Base-by-base conservation (phyloP, 1,284 basidiomycete species). In the Apiotrichum sp. region DNA sequence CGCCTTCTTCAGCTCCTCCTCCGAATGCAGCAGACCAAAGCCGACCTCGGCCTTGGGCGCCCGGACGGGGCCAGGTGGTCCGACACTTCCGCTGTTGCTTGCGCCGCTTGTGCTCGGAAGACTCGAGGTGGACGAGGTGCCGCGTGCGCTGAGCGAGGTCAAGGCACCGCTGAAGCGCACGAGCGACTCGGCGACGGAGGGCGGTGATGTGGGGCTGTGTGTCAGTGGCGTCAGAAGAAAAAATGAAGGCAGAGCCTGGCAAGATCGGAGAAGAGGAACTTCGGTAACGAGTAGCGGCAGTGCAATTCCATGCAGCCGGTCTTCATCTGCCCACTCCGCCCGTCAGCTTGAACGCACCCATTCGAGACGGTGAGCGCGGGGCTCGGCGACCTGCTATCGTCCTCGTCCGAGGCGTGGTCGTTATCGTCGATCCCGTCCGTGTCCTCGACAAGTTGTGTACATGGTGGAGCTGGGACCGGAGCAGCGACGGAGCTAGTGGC, bases 1-100 rank as follows among this genome's bases (percentile, higher is more conserved):
- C 0, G 71, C 66, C 13, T 54, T 53, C 52, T 69, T 69, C 8
- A 74, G 55, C 49, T 74, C 71, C 16, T 70, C 65, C 53, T 74
- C 72, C 10, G 64, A 65, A 16, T 61, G 60, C 4, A 66, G 52
- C 0, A 59, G 55, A 3, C 70, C 68, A 4, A 72, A 55, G 11
- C 72, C 72, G 22, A 68, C 38, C 40, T 70, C 65, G 3, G 72
- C 72, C 4, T 63, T 61, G 13, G 65, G 63, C 2, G 48, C 46
- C 9, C 35, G 47, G 9, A 48, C 35, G 2, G 9, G 9, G 16
- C n/a, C 35, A 14, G 47, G 35, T 22, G 22, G 22, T 29, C 47
- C 35, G 36, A 5, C 47, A 29, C 47, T 48, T 5, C 32, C 44
- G 44, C 9, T 48, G 35, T 39, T 48, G 22, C 47, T 48, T 16